Conservation (phyloP, 2,329 filamentous ascomycete species). For the Claviceps sp. region DNA sequence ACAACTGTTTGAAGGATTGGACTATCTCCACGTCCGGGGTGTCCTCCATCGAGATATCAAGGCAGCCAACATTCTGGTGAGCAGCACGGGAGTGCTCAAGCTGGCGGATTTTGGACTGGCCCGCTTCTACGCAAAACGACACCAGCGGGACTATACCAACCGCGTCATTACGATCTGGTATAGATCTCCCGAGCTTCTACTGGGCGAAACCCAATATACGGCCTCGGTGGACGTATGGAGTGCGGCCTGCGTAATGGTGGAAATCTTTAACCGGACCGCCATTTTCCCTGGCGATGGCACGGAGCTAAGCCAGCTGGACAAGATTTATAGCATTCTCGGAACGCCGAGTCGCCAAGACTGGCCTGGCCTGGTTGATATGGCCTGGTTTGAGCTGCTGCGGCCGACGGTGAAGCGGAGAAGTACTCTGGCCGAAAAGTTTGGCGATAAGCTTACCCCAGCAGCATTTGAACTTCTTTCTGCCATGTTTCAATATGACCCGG, state of each 20-base stretch:
- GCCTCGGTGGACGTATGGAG: conserved; percentile 93
- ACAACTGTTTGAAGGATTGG: conserved; percentile 85
- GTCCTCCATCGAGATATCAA: conserved; percentile 97
- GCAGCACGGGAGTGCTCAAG: conserved; percentile 77
- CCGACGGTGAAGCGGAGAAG: conserved; percentile 60
- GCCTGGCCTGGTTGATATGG: conserved; percentile 85
- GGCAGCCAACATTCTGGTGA: conserved; percentile 91
- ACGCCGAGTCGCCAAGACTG: conserved; percentile 76
- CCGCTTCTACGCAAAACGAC: conserved; percentile 87
- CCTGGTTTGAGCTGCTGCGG: conserved; percentile 88
- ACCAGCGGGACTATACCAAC: conserved; percentile 92
- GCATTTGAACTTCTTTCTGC: conserved; percentile 70
- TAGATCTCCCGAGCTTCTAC: conserved; percentile 74
- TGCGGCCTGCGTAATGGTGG: conserved; percentile 88
- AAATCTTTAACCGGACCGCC: conserved; percentile 87
- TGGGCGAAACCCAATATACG: conserved; percentile 83
- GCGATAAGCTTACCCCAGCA: conserved; percentile 59
- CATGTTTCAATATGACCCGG: conserved; percentile 86
- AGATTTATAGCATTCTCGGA: conserved; percentile 86
- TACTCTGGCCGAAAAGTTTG: conserved; percentile 73
- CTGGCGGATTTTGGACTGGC: conserved; percentile 93
- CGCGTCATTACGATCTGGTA: conserved; percentile 99
- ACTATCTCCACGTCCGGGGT: conserved; percentile 86
- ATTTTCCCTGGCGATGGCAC: conserved; percentile 92
- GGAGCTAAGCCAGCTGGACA: conserved; percentile 92